A percentile compares a stretch with the other conserved stretches of the same genome.
phyloP scores from a whole-genome alignment of 2,329 filamentous ascomycete genomes.

The Canariomyces notabilis region DNA sequence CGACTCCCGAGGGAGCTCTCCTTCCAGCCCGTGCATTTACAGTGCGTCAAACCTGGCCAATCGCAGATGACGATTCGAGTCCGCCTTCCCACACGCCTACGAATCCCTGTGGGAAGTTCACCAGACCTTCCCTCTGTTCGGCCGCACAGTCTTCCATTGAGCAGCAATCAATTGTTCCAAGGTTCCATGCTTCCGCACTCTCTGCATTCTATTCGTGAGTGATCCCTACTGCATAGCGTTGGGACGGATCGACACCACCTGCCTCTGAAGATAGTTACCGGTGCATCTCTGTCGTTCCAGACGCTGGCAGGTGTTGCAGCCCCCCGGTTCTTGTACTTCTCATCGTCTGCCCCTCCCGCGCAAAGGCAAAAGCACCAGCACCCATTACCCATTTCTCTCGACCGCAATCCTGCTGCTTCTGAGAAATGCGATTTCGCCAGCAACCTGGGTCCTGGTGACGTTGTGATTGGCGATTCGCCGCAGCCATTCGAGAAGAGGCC shows the following conservation, averaged over 20 bases:
- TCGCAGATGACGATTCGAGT: neutral
- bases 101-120: too few species aligned
- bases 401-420: slow-evolving; percentile 3
- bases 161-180: neutral
- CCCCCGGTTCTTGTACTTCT: slow-evolving; percentile 3
- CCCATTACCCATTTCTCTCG: neutral
- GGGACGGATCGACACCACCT: too few species aligned
- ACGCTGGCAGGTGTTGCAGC: slow-evolving; percentile 7
- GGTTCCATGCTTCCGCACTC: slow-evolving; percentile 1
- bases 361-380: neutral
- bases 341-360: slow-evolving; percentile 10
- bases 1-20: slow-evolving; percentile 1
- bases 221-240: neutral
- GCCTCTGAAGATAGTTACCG: slow-evolving; percentile 3
- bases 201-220: neutral
- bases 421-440: neutral
- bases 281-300: slow-evolving; percentile 11
- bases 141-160: neutral
- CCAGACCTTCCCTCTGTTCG: neutral
- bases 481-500: slow-evolving; percentile 10
- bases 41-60: slow-evolving; percentile 14
- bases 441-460: slow-evolving; percentile 7
- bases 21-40: slow-evolving; percentile 14
- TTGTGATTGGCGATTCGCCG: slow-evolving; percentile 19
- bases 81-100: neutral